Base-by-base conservation (phyloP, 2,329 filamentous ascomycete genomes). In the Atkinsonella texensis region DNA sequence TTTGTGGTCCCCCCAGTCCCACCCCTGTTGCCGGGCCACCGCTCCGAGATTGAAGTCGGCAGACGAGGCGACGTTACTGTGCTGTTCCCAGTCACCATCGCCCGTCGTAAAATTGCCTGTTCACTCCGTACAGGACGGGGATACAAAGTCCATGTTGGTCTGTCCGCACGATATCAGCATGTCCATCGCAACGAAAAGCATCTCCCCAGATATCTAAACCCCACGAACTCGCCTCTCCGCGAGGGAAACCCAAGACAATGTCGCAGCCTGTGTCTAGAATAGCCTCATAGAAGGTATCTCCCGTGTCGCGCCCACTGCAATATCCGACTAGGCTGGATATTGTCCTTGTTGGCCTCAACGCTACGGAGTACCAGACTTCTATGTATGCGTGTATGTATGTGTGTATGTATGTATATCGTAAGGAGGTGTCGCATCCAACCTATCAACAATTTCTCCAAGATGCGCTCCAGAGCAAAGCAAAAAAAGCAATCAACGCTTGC, bases 11-110 rank as follows among this genome's bases (percentile, higher is more conserved):
- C n/a, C n/a, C 7, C 20, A 5, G n/a, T 12, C 8, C 28, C 8
- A 18, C 47, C 50, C 50, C 47, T 52, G 53, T 50, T 51, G 51
- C 51, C 51, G 45, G 50, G 53, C 51, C 45, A 53, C 44, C n/a
- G 40, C 49, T 32, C 48, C 52, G 48, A 53, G 39, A 53, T 53
- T 53, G 45, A 33, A 46, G 15, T 23, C 20, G 20, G 20, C 20
- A 23, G 20, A 23, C 20, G 20, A 23, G 20, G 20, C 4, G 20
- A 23, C 20, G 20, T 23, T n/a, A n/a, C n/a, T n/a, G n/a, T n/a
- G n/a, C n/a, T n/a, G 32, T 6, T 35, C 3, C 33, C 33, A 11
- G 2, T 35, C 33, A 35, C 33, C 33, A 35, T 35, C 33, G 33
- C 7, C 10, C 33, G 7, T 35, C 33, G 33, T 13, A 35, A 42